Base-by-base conservation (phyloP, 2,329 filamentous ascomycete species). In the Onygenales sp. region DNA sequence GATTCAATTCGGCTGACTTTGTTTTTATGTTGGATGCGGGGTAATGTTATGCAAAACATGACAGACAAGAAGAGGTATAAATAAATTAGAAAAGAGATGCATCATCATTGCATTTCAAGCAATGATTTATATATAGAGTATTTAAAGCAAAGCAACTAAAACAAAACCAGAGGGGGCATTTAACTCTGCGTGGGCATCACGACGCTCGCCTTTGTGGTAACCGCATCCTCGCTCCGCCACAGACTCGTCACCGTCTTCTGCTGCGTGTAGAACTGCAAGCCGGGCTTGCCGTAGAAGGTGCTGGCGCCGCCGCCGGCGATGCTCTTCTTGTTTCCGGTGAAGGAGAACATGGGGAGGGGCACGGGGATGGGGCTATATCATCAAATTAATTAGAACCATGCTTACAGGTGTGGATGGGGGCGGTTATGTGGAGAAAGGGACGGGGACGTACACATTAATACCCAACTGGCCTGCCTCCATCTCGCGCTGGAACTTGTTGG, bases 221-320 rank as follows among this genome's bases (percentile, higher is more conserved):
- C 80, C 0, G 89, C 91, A 74, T 96, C 91, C 65, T 91, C 84
- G 56, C 81, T 83, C 65, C 83, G 83, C 93, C 93, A 98, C 68
- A 94, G 74, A 60, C 88, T 86, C 51, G 93, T 98, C 48, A 98
- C 93, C 2, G 93, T 98, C 87, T 98, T 97, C 67, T 87, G 81
- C 75, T 97, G 93, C 2, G 93, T 98, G 73, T 95, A 97, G 69
- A 98, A 98, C 67, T 87, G 85, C 67, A 98, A 73, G 27, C 92
- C 93, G 0, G 90, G 88, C 72, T 88, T 87, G 60, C 93, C 93
- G 73, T 98, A 98, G 70, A 98, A 97, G 13, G 90, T 95, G 74
- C 82, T 95, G 39, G 88, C 87, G 56, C 93, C 92, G 51, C 91
- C 91, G 52, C 92, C 93, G 0, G 93, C 93, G 54, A 97, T 79